A percentile compares a stretch with the other conserved stretches of the same genome.
phyloP scores from a whole-genome alignment of 768 basidiomycete species.

The Leccinum subgranulosum region DNA sequence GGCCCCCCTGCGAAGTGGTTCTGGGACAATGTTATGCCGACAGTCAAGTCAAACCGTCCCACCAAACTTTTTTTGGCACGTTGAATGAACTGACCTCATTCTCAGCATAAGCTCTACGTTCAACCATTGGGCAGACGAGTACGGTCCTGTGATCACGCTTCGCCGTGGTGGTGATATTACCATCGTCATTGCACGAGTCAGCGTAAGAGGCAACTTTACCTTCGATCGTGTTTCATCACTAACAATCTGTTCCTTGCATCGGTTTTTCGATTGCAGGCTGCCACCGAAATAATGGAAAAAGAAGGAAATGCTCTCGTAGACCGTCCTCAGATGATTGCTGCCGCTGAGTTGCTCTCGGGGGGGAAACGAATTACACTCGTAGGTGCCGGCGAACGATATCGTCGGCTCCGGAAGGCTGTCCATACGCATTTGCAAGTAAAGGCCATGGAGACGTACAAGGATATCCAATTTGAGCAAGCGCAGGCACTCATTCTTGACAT shows the following conservation, averaged over 20 bases:
- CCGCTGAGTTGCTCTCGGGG: slow-evolving; percentile 51
- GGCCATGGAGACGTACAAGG: slow-evolving; percentile 41
- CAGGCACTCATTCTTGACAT: slow-evolving; percentile 25
- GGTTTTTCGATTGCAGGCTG: slow-evolving; percentile 35
- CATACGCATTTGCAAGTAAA: slow-evolving; percentile 54
- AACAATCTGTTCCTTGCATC: too few species aligned
- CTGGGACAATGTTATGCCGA: slow-evolving; percentile 8
- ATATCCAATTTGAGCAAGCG: slow-evolving; percentile 39
- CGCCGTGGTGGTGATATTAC: slow-evolving; percentile 39
- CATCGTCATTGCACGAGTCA: slow-evolving; percentile 18
- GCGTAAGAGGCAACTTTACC: slow-evolving; percentile 7
- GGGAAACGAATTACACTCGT: slow-evolving; percentile 51
- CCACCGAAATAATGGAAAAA: slow-evolving; percentile 60
- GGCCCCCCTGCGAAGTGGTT: slow-evolving; percentile 11
- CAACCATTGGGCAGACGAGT: slow-evolving; percentile 51
- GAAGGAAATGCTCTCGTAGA: slow-evolving; percentile 51
- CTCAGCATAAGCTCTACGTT: slow-evolving; percentile 31
- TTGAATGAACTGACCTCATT: neutral
- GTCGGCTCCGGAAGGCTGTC: slow-evolving; percentile 52
- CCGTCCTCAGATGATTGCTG: slow-evolving; percentile 50
- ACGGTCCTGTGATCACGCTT: slow-evolving; percentile 57
- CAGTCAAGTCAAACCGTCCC: slow-evolving; percentile 5
- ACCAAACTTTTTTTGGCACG: neutral
- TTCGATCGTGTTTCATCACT: neutral
- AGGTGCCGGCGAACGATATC: slow-evolving; percentile 49